Evolutionary conservation across 805 yeast species (phyloP), one percentile per base, ranked within the genome.

Genomic region (Danielozyma ontarioensis): DNA sequence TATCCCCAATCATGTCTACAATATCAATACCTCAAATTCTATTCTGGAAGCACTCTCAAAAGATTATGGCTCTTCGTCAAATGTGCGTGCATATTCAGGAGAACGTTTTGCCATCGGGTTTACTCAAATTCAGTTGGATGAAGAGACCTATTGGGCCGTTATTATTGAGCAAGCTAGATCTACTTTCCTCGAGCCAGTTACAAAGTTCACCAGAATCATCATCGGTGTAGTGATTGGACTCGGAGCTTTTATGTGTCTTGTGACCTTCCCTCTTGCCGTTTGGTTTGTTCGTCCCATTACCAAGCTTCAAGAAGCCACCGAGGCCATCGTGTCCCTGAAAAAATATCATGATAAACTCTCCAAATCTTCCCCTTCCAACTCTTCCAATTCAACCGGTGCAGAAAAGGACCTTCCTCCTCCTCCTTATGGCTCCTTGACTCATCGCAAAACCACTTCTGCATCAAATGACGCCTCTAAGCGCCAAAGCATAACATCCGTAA

Each of bases 241-340:
- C 14, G 93, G 93, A 3, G 84, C 65, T 1, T 72, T 82, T 41
- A 76, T 86, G 67, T 77, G 84, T 43, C 39, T 84, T 1, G 53
- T 84, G n/a, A 85, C 96, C 1, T 74, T 87, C 53, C 89, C 93
- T 4, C 57, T 88, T 34, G 87, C 95, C 0, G 87, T 84, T 38
- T 83, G 79, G 67, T 87, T 89, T 23, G 89, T 87, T 4, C 60
- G 83, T 42, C 96, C 97, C 0, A 86, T 88, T 37, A 72, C 85
- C 27, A 72, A 79, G 37, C 65, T 88, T 27, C 87, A 83, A 48
- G 77, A 78, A 41, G 95, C 95, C 0, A 85, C 96, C 0, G 96
- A 86, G 51, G 74, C 73, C 16, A 74, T 80, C 18, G 73, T 80
- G 4, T 59, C 62, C 30, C 64, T 71, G 22, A 65, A 61, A 42